Conservation (phyloP, 208 protist genomes). For the Trypanosoma platydactyli region DNA sequence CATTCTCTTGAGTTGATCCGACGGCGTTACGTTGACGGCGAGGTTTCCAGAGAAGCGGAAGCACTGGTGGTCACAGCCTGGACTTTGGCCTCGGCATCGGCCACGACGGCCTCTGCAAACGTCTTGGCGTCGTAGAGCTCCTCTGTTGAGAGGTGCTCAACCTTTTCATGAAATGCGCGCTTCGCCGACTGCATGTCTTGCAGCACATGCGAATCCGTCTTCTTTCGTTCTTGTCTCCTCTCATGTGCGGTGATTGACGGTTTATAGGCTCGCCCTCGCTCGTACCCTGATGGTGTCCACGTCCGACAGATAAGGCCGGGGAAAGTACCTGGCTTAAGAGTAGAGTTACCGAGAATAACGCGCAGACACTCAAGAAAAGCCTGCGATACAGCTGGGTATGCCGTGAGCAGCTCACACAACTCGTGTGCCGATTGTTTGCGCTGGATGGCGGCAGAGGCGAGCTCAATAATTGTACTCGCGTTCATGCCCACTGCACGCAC, state of each 20-base stretch:
- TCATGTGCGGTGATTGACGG: not conserved
- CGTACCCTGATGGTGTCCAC: constrained; percentile 65
- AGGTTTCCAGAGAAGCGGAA: not conserved
- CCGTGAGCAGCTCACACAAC: constrained; percentile 64
- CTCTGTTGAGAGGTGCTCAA: not conserved
- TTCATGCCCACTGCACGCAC: constrained; percentile 66
- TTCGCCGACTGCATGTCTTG: not conserved
- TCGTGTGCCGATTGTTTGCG: constrained; percentile 57
- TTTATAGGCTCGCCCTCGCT: constrained; percentile 49
- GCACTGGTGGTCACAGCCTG: not conserved
- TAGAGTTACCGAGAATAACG: constrained; percentile 58
- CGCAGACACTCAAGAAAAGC: constrained; percentile 83
- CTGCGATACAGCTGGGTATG: constrained; percentile 79
- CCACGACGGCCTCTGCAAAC: not conserved
- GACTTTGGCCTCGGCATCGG: not conserved
- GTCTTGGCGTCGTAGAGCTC: constrained; percentile 4
- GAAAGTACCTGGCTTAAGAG: constrained; percentile 52
- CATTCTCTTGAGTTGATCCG: too few species aligned
- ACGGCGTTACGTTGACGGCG: not conserved
- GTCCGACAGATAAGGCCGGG: constrained; percentile 42
- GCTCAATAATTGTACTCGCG: constrained; percentile 69
- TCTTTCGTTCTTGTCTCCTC: not conserved
- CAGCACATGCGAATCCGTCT: not conserved
- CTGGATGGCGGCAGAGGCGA: constrained; percentile 66
- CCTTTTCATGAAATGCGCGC: not conserved